phyloP scores from a whole-genome alignment of 169 alveolate species.

The Eimeria zaria region DNA sequence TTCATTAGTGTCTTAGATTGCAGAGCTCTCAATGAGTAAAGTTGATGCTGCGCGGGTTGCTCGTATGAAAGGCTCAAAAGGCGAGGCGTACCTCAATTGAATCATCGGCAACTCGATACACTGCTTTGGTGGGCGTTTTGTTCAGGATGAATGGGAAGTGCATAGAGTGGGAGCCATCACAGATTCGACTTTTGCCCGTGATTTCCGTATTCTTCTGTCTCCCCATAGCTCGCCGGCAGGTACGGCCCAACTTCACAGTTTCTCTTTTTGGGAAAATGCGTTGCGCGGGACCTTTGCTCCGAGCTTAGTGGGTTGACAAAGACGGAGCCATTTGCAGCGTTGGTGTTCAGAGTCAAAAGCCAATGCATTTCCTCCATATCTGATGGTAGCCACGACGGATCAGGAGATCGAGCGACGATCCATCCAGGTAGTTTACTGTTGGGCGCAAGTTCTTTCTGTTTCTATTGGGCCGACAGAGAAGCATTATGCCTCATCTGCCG shows the following conservation, averaged over 20 bases:
- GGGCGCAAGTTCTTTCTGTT: not conserved
- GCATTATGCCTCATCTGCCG: not conserved
- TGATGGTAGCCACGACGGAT: constrained; percentile 64
- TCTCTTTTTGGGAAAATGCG: not conserved
- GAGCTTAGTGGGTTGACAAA: not conserved
- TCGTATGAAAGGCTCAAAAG: not conserved
- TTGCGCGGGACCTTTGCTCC: not conserved
- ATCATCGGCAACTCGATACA: not conserved
- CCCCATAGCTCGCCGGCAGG: constrained; percentile 39
- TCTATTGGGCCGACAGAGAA: not conserved
- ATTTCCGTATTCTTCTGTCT: constrained; percentile 37
- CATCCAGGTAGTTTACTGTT: constrained; percentile 35
- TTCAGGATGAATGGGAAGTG: constrained; percentile 68
- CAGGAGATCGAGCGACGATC: constrained; percentile 72
- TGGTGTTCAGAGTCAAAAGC: not conserved
- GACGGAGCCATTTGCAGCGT: not conserved
- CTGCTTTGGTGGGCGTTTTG: not conserved
- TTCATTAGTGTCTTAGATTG: not conserved
- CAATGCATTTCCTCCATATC: constrained; percentile 44
- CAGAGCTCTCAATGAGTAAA: not conserved
- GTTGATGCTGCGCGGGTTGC: not conserved
- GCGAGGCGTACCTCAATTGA: not conserved
- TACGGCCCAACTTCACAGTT: not conserved
- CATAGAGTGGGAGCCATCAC: constrained; percentile 40
- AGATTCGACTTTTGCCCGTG: constrained; percentile 31